Base-by-base conservation (phyloP, 225 moss, liverwort and hornwort species). In the Neckera pumila region DNA sequence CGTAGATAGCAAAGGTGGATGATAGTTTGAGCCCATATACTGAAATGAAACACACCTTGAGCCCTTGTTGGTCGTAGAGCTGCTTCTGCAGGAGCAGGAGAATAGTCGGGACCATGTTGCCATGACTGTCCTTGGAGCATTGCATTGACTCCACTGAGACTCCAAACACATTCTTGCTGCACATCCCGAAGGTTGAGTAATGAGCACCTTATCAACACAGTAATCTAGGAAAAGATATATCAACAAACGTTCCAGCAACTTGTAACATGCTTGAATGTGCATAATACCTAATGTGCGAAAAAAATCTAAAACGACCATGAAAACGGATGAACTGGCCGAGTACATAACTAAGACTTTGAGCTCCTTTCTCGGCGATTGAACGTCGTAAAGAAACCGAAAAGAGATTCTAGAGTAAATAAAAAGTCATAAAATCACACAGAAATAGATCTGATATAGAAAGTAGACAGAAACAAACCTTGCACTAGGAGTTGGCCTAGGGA, bases 91-190 rank as follows among this genome's bases (percentile, higher is more conserved):
- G 91, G 49, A 97, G 90, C 56, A 98, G 94, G 8, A 98, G 93
- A 66, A 98, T 98, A 49, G 98, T 98, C 31, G 98, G 98, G 40
- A 98, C 98, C 89, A 97, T 98, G 79, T 98, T 98, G 63, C 98
- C 98, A 85, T 97, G 93, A 58, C 89, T 72, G 75, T 98, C 98
- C 67, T 91, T 93, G 28, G 98, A 96, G 80, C 98, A 98, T 89
- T 98, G 97, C 98, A 98, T 98, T 25, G 98, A 98, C 88, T 96
- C 94, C 89, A 95, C 96, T n/a, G 98, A 98, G 47, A 98, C 98
- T 76, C 98, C 98, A 60, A 98, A 98, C 42, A 98, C 98, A 84
- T 96, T 98, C 75, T 95, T 97, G 90, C 98, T 98, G 96, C 91
- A 87, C 85, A 83, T 65, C 56, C 38, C 19, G 70, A 84, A 87